Evolutionary conservation across 176 grass and related monocot species (phyloP).

Genomic region (Oryza australiensis): DNA sequence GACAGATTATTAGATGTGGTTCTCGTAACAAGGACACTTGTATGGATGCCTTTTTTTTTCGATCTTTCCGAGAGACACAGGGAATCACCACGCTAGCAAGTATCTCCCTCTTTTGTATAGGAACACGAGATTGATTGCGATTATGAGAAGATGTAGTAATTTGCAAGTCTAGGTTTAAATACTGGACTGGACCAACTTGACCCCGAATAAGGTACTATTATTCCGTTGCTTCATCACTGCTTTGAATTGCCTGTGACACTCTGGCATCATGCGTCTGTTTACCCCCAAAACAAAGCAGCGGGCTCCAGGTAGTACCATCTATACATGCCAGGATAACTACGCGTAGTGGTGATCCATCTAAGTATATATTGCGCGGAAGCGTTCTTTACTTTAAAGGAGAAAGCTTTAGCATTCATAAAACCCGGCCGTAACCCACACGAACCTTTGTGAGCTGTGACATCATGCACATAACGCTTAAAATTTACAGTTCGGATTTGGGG

Average conservation of each 20-base stretch:
- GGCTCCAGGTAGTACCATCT: neutral
- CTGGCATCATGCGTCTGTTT: constrained; percentile 3
- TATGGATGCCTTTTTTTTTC: constrained; percentile 21
- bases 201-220: constrained; percentile 22
- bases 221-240: constrained; percentile 23
- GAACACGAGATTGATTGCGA: neutral
- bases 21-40: neutral
- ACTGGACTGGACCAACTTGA: constrained; percentile 28
- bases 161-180: constrained; percentile 52
- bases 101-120: constrained; percentile 24
- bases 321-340: constrained; percentile 9
- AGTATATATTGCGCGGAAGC: neutral
- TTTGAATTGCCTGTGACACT: constrained; percentile 9
- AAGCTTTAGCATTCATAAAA: neutral
- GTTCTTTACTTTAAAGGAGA: constrained; percentile 19
- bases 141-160: constrained; percentile 34
- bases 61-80: constrained; percentile 23
- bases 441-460: constrained; percentile 25
- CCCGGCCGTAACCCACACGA: neutral
- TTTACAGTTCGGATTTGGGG: constrained; percentile 37
- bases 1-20: neutral
- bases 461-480: neutral
- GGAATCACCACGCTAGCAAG: constrained; percentile 44
- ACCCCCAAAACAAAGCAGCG: neutral
- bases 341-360: neutral